phyloP scores from a whole-genome alignment of 495 filamentous ascomycete species.

The Neurospora pannonica region DNA sequence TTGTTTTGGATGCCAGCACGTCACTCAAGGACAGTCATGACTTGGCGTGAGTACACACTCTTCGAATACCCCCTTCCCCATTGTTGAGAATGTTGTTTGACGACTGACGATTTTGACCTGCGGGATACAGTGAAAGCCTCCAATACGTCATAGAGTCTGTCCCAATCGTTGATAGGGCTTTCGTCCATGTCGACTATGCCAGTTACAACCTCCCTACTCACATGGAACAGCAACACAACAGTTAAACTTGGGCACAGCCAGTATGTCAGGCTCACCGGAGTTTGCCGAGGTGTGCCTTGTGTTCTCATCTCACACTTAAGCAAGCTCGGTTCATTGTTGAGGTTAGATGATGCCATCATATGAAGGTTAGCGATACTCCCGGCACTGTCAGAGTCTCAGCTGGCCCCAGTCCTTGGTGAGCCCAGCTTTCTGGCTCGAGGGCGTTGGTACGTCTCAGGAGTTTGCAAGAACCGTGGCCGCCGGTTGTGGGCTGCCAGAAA shows the following conservation, averaged over 20 bases:
- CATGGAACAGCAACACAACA: slow-evolving; percentile 56
- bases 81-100: neutral
- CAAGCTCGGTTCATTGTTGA: neutral
- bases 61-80: neutral
- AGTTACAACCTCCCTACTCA: slow-evolving; percentile 77
- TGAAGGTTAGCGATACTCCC: neutral
- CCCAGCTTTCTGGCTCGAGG: neutral
- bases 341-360: neutral
- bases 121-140: slow-evolving; percentile 53
- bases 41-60: slow-evolving; percentile 39
- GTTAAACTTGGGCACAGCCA: neutral
- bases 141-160: slow-evolving; percentile 88
- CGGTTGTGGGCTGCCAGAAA: neutral
- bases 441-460: neutral
- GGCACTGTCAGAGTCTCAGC: neutral
- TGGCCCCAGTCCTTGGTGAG: neutral
- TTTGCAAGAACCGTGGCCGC: neutral
- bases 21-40: slow-evolving; percentile 81
- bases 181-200: slow-evolving; percentile 77
- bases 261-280: neutral
- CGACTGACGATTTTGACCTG: neutral
- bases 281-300: neutral
- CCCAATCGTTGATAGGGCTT: slow-evolving; percentile 57
- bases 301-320: neutral
- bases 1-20: slow-evolving; percentile 72